phyloP scores from a whole-genome alignment of 2,329 filamentous ascomycete genomes.

The Stylonectria norvegica region DNA sequence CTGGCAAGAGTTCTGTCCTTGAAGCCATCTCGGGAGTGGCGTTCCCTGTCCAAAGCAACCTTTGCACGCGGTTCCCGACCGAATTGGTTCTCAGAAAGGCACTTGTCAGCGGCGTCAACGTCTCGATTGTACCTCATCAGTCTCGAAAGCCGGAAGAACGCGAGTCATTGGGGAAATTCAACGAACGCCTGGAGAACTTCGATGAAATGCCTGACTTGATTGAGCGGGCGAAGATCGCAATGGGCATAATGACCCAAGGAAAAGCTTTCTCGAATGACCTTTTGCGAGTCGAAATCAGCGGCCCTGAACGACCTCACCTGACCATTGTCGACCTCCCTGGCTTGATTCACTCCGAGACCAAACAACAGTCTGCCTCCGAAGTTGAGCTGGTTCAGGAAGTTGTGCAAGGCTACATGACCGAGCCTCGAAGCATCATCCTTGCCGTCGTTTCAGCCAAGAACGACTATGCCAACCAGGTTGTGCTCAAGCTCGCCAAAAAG shows the following conservation, averaged over 20 bases:
- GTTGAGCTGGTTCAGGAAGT: conserved; percentile 34
- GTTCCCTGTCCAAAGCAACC: conserved; percentile 56
- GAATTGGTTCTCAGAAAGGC: conserved; percentile 53
- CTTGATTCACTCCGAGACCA: conserved; percentile 36
- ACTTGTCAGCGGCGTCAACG: conserved; percentile 28
- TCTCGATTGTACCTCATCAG: conserved; percentile 33
- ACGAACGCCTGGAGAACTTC: conserved; percentile 9
- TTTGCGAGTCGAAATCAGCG: conserved; percentile 23
- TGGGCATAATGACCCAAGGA: conserved; percentile 35
- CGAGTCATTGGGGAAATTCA: neutral
- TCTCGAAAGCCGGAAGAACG: neutral
- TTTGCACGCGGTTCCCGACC: conserved; percentile 61
- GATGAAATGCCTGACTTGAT: no score
- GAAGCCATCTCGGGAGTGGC: conserved; percentile 60
- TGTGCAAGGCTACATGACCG: conserved; percentile 39
- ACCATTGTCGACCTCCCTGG: conserved; percentile 49
- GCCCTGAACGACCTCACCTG: conserved; percentile 31
- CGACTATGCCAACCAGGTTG: conserved; percentile 26
- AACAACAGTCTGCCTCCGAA: conserved; percentile 32
- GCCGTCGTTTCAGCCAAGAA: conserved; percentile 41
- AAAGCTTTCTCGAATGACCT: conserved; percentile 18
- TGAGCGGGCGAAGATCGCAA: conserved; percentile 40
- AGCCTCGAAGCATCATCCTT: conserved; percentile 43
- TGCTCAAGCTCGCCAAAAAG: neutral
- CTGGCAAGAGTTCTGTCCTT: conserved; percentile 62